Evolutionary conservation across 73 alveolate genomes (phyloP).

Genomic region (Uronychia setigera): DNA sequence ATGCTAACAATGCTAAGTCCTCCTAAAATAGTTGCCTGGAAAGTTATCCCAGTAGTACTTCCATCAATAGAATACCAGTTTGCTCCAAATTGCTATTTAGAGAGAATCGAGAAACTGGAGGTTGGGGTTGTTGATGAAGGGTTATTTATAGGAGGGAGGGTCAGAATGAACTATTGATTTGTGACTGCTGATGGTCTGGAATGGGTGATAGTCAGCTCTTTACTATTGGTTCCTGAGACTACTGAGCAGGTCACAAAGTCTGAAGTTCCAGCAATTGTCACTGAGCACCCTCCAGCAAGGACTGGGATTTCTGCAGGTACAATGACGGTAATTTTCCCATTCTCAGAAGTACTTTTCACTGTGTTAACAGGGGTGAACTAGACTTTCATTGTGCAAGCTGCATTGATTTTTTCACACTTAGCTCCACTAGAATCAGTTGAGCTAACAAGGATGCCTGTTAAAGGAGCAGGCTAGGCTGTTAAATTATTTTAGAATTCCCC

Average conservation of each 20-base stretch:
- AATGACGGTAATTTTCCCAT: slow-evolving; percentile 32
- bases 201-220: slow-evolving; percentile 21
- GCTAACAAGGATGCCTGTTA: too few species aligned
- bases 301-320: slow-evolving; percentile 47
- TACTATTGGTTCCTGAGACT: slow-evolving; percentile 1
- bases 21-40: slow-evolving; percentile 17
- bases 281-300: slow-evolving; percentile 25
- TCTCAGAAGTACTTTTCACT: slow-evolving; percentile 20
- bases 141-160: slow-evolving; percentile 14
- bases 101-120: not conserved
- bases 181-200: slow-evolving; percentile 12
- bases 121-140: slow-evolving; percentile 43
- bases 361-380: slow-evolving; percentile 33
- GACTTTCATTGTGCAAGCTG: slow-evolving; percentile 14
- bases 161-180: slow-evolving; percentile 23
- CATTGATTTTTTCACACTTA: slow-evolving; percentile 22
- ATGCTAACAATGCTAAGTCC: slow-evolving; percentile 2
- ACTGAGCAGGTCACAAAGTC: slow-evolving; percentile 17
- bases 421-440: too few species aligned
- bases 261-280: slow-evolving; percentile 16
- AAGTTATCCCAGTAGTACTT: slow-evolving; percentile 6
- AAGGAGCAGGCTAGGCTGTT: slow-evolving; percentile 23
- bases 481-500: slow-evolving; percentile 9
- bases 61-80: slow-evolving; percentile 34
- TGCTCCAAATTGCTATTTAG: slow-evolving; percentile 10